phyloP scores from a whole-genome alignment of 2,329 filamentous ascomycete genomes.

The Colletotrichum sp. region DNA sequence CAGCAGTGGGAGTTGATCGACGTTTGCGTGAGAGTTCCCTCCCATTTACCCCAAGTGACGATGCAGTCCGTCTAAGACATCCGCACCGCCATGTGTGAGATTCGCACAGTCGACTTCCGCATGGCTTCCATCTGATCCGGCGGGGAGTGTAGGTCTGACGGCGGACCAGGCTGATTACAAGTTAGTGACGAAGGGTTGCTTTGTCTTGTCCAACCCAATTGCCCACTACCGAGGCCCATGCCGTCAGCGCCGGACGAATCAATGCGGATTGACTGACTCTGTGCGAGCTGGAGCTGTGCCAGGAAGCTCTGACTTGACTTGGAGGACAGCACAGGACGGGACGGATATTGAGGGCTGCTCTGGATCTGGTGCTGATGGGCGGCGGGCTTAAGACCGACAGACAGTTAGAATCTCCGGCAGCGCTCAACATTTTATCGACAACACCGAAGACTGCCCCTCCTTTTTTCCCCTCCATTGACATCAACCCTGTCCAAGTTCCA shows the following conservation, averaged over 20 bases:
- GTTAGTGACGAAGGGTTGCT: neutral
- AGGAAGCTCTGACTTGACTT: slow-evolving; percentile 11
- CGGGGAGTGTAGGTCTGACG: neutral
- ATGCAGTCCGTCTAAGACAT: neutral
- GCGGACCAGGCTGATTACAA: neutral
- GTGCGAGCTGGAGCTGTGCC: slow-evolving; percentile 14
- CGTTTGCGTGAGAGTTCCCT: neutral
- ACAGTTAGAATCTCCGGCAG: slow-evolving; percentile 13
- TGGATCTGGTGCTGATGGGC: neutral
- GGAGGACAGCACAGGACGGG: neutral
- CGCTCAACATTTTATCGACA: slow-evolving; percentile 17
- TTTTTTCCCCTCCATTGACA: slow-evolving; percentile 18
- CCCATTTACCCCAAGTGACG: neutral
- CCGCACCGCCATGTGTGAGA: neutral
- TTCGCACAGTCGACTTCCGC: neutral
- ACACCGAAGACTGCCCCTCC: slow-evolving; percentile 12
- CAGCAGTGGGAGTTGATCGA: neutral
- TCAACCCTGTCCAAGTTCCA: slow-evolving; percentile 19
- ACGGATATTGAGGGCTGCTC: neutral
- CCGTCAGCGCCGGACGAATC: slow-evolving; percentile 15
- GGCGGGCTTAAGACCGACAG: slow-evolving; percentile 16
- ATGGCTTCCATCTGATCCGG: neutral
- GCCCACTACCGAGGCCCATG: neutral
- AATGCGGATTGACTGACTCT: slow-evolving; percentile 14
- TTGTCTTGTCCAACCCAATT: neutral